These are phyloP conservation scores for Microsporum audouinii DNA, from an alignment of 2,329 filamentous ascomycete genomes.

Conservation along the genomic window DNA sequence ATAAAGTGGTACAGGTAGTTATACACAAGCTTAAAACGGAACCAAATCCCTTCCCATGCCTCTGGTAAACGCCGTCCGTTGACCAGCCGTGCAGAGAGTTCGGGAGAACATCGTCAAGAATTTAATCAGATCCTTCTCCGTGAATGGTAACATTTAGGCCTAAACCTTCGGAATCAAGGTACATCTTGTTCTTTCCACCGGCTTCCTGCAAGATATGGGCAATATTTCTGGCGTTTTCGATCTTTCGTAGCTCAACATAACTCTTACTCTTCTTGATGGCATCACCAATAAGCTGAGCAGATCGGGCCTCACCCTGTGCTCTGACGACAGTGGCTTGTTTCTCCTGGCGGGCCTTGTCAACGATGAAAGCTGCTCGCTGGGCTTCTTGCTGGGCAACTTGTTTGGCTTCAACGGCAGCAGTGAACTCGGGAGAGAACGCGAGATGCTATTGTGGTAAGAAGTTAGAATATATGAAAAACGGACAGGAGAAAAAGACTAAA, in stretches of 20 bases:
- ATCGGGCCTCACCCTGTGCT: constrained; percentile 97
- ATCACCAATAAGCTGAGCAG: constrained; percentile 93
- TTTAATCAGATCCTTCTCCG: constrained; percentile 7
- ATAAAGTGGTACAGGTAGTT: constrained; percentile 3
- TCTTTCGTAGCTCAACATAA: constrained; percentile 94
- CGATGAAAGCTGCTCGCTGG: constrained; percentile 90
- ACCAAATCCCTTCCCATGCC: background rate
- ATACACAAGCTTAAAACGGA: constrained; percentile 1
- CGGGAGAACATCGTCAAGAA: background rate
- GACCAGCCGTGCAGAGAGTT: background rate
- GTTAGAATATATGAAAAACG: background rate
- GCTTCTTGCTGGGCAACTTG: constrained; percentile 77
- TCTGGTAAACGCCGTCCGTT: background rate
- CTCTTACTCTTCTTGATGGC: constrained; percentile 99
- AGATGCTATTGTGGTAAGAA: constrained; percentile 42
- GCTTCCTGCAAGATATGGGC: constrained; percentile 77
- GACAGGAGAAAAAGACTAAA: background rate
- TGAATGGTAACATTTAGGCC: constrained; percentile 67
- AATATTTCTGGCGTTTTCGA: constrained; percentile 88
- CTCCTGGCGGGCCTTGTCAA: constrained; percentile 98
- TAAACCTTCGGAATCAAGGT: constrained; percentile 81
- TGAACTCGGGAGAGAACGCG: constrained; percentile 59
- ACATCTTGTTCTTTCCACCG: constrained; percentile 81
- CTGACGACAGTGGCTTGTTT: constrained; percentile 98
- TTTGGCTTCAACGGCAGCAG: constrained; percentile 57